Evolutionary conservation across 2,329 filamentous ascomycete species (phyloP), one percentile per base, ranked within the genome.

Genomic region (Aspergillus ustus): DNA sequence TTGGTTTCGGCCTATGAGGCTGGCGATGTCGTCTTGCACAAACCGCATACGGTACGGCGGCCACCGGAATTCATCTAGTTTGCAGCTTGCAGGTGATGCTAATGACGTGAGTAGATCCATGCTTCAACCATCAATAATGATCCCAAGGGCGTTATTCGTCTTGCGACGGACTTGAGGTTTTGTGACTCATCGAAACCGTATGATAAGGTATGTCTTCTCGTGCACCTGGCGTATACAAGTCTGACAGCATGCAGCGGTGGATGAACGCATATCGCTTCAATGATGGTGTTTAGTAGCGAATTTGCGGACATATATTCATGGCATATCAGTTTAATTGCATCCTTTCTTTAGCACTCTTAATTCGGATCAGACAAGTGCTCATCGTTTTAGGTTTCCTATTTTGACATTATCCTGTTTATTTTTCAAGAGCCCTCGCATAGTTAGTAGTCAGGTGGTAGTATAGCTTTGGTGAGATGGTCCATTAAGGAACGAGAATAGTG

Each of bases 81-180:
- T 9, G 51, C 22, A 19, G 43, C 28, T 9, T 20, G 13, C 1
- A 2, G 2, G 13, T 8, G 22, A 49, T 50, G n/a, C 25, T 43
- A 28, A 28, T 61, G 15, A 49, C 45, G 8, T 25, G 3, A 29
- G 45, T 57, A 85, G 83, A 86, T 87, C 19, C 85, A 87, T 68
- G 84, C 85, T 0, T 86, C 84, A 2, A 85, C 83, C 0, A 76
- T 85, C 60, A 87, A 87, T 55, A 76, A 82, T 51, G 83, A 86
- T 48, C 77, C 79, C 0, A 73, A 81, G 6, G 81, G 82, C 57
- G 71, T 81, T 0, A 86, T 87, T 52, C 78, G 84, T 1, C 77
- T 87, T 0, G 85, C 82, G 0, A 86, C 85, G 2, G 84, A 87
- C 67, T 66, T 87, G 54, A 78, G 85, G 1, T 87, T 86, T 66